Base-by-base conservation (phyloP, 257 asterid species). In the Cruciata laevipes region DNA sequence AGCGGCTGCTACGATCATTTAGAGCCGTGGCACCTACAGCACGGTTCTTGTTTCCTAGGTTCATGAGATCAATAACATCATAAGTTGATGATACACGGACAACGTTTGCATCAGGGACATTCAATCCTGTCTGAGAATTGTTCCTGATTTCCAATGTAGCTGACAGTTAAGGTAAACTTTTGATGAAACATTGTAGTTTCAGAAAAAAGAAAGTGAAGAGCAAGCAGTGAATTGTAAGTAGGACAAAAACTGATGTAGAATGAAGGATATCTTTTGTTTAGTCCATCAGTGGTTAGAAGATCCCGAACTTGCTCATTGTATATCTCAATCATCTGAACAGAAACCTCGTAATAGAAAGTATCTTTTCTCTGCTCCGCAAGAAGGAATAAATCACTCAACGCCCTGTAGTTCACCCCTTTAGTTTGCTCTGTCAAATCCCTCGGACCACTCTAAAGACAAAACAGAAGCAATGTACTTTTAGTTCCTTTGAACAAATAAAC, bases 251-350 rank as follows among this genome's bases (percentile, higher is more conserved):
- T 17, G 67, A 38, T 59, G 59, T 27, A 72, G 55, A 17, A 42
- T 67, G 80, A 55, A 88, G 99, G 99, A 93, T 93, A 93, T 93
- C 96, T 88, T 93, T 78, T 93, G 86, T 61, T 85, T 38, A 85
- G 68, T 64, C 95, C 90, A 78, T 86, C 99, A 16, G 88, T 71
- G 20, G 65, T 79, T 35, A 93, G 87, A 74, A 93, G 95, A 81
- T 93, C 99, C 75, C 96, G 83, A 61, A 93, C 99, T 88, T 93
- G 99, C 80, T 93, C 98, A 12, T 93, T 93, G 65, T 93, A 93
- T 69, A 93, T 93, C 83, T 93, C 99, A 32, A 93, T 88, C 99
- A 93, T 93, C 81, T 93, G 99, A 70, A 90, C 99, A 65, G 86
- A 90, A 61, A 93, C 95, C 1, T 90, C 95, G 55, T 93, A 90